phyloP scores from a whole-genome alignment of 805 yeast species.

The Torulaspora franciscae region DNA sequence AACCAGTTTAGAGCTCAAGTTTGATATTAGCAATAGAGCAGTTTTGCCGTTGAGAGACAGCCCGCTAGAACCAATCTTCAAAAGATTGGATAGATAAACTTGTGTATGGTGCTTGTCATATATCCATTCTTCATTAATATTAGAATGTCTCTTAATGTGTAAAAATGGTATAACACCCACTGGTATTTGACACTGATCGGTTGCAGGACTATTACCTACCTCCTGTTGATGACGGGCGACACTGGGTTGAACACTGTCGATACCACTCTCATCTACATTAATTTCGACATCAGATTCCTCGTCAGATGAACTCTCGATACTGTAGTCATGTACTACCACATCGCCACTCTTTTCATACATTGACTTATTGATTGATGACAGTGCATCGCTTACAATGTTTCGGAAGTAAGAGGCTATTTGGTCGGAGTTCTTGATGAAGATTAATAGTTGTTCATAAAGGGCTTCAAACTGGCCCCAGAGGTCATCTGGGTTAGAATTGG shows the following conservation, averaged over 20 bases:
- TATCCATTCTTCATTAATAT: constrained; percentile 54
- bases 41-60: constrained; percentile 98
- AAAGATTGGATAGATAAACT: constrained; percentile 61
- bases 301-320: constrained; percentile 16
- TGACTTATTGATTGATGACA: constrained; percentile 15
- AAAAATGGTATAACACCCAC: constrained; percentile 76
- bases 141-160: constrained; percentile 61
- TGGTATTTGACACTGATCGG: constrained; percentile 38
- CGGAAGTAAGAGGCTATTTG: constrained; percentile 18
- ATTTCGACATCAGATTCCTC: constrained; percentile 9
- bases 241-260: not conserved
- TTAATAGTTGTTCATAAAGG: constrained; percentile 17
- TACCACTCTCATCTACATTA: not conserved
- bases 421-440: constrained; percentile 18
- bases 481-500: constrained; percentile 10
- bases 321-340: constrained; percentile 9
- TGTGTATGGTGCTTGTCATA: constrained; percentile 64
- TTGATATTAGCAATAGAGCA: constrained; percentile 85
- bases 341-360: constrained; percentile 11
- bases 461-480: constrained; percentile 16
- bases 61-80: constrained; percentile 89
- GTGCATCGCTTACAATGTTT: constrained; percentile 17
- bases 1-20: constrained; percentile 5
- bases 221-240: not conserved
- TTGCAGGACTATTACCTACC: not conserved